These are phyloP conservation scores for Chlamydomonas asymmetrica DNA, from an alignment of 139 green algal species.

Conservation along the genomic window DNA sequence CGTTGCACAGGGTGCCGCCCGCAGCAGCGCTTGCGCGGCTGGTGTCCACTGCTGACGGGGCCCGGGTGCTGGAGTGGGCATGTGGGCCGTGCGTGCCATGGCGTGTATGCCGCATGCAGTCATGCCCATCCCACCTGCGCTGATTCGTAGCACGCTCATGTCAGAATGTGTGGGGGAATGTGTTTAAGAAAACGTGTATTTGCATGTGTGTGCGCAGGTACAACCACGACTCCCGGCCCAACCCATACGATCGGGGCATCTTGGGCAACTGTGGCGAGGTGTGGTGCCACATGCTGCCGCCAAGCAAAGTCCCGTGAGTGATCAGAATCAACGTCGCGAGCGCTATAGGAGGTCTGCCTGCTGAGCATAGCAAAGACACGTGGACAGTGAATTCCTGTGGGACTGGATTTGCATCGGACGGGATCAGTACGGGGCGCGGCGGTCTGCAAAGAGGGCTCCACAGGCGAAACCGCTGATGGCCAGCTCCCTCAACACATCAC, in stretches of 20 bases:
- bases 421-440: not conserved
- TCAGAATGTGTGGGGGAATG: not conserved
- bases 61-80: not conserved
- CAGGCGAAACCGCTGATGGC: too few relatives aligned
- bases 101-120: too few relatives aligned
- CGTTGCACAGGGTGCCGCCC: not conserved
- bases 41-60: not conserved
- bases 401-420: slow-evolving; percentile 2
- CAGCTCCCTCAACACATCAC: too few relatives aligned
- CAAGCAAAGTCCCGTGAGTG: slow-evolving; percentile 20
- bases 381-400: too few relatives aligned
- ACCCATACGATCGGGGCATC: slow-evolving; percentile 69
- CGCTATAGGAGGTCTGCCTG: too few relatives aligned
- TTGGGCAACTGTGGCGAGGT: slow-evolving; percentile 69
- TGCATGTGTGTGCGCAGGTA: slow-evolving; percentile 16
- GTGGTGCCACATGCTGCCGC: slow-evolving; percentile 38
- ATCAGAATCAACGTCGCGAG: too few relatives aligned
- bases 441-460: not conserved
- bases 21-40: not conserved
- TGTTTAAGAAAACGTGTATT: too few relatives aligned
- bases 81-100: not conserved
- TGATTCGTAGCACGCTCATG: too few relatives aligned
- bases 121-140: too few relatives aligned
- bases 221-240: slow-evolving; percentile 51
- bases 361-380: too few relatives aligned